Conservation (phyloP, 1,139 yeast genomes). For the Nakaseomyces sp. region DNA sequence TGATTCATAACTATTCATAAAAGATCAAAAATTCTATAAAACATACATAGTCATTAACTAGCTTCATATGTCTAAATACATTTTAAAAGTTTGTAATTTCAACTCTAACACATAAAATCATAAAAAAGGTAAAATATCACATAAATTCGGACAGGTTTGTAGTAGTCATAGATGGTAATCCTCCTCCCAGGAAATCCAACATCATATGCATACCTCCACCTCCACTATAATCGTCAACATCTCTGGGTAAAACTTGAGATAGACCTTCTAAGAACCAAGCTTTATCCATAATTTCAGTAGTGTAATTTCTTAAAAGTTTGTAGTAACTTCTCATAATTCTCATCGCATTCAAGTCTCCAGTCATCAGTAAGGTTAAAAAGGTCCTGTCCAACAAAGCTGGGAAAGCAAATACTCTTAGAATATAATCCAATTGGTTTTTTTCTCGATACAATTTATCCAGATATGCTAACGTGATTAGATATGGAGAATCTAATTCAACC, state of each 20-base stretch:
- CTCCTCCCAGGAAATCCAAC: slow-evolving; percentile 78
- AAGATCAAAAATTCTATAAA: slow-evolving; percentile 4
- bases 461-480: slow-evolving; percentile 75
- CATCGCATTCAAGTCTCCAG: slow-evolving; percentile 82
- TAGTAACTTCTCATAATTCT: slow-evolving; percentile 84
- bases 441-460: slow-evolving; percentile 78
- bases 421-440: slow-evolving; percentile 75
- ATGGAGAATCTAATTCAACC: slow-evolving; percentile 73
- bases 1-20: slow-evolving; percentile 2
- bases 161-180: slow-evolving; percentile 49
- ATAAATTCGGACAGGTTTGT: slow-evolving; percentile 33
- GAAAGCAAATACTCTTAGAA: slow-evolving; percentile 80
- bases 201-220: slow-evolving; percentile 90
- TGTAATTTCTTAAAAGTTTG: slow-evolving; percentile 67
- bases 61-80: neutral
- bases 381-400: slow-evolving; percentile 83
- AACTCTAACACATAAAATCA: neutral
- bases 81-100: neutral
- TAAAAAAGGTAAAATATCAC: slow-evolving; percentile 10
- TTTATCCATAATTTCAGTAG: slow-evolving; percentile 76
- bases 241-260: slow-evolving; percentile 72
- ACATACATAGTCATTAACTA: slow-evolving; percentile 1
- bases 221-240: slow-evolving; percentile 75
- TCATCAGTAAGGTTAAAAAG: slow-evolving; percentile 65
- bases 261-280: slow-evolving; percentile 96